These are phyloP conservation scores for Aphanomyces cochlioides DNA, from an alignment of 352 stramenopile genomes.

Conservation along the genomic window DNA sequence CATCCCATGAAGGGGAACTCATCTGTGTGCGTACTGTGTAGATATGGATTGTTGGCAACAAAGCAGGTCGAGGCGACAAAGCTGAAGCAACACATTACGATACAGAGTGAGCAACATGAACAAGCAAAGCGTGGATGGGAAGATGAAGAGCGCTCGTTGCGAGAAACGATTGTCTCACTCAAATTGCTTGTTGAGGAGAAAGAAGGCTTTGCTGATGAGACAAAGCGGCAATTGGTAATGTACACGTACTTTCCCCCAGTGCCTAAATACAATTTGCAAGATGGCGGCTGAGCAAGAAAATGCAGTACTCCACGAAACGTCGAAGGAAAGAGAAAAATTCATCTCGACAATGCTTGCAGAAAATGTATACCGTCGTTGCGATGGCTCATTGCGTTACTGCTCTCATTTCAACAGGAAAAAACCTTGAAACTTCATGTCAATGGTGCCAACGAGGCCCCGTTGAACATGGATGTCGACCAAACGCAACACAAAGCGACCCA, in stretches of 20 bases:
- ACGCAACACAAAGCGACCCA: too few species aligned
- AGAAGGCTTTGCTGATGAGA: background rate
- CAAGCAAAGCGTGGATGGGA: background rate
- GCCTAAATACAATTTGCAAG: background rate
- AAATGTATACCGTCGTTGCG: background rate
- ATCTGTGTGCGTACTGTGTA: constrained; percentile 11
- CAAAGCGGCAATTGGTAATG: background rate
- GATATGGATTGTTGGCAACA: background rate
- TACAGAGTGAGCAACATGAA: background rate
- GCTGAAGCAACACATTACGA: background rate
- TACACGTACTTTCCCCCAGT: background rate
- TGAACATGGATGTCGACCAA: too few species aligned
- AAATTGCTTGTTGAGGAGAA: background rate
- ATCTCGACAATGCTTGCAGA: constrained; percentile 6
- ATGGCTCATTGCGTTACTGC: too few species aligned
- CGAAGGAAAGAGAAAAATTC: constrained; percentile 12
- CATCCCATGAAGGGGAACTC: background rate
- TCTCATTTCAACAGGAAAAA: too few species aligned
- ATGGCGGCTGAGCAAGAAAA: background rate
- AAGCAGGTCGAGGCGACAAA: constrained; percentile 4
- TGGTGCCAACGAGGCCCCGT: background rate
- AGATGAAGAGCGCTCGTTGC: background rate
- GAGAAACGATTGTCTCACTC: background rate
- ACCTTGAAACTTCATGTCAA: constrained; percentile 3
- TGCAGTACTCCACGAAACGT: background rate